phyloP scores from a whole-genome alignment of 192 early-diverging fungal species.

The Phycomyces blakesleeanus region DNA sequence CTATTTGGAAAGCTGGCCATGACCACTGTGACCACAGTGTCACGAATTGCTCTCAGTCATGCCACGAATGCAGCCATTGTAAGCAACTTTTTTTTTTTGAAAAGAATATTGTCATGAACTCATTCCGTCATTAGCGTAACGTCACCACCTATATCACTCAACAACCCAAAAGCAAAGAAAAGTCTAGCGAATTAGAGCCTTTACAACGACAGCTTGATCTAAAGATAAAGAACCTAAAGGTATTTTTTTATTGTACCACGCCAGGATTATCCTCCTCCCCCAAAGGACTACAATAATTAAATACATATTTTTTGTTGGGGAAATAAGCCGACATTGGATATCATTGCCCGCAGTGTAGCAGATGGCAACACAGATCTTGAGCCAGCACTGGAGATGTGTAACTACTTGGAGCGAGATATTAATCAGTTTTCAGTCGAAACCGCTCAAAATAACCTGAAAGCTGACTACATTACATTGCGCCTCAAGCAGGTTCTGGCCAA shows the following conservation, averaged over 20 bases:
- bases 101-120: background rate
- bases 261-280: too few species aligned
- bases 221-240: constrained; percentile 35
- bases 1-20: constrained; percentile 35
- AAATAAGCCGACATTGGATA: constrained; percentile 62
- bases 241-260: background rate
- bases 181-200: constrained; percentile 14
- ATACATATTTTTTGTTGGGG: background rate
- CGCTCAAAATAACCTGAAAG: constrained; percentile 20
- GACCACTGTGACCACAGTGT: constrained; percentile 29
- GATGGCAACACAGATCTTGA: constrained; percentile 58
- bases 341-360: constrained; percentile 59
- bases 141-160: constrained; percentile 27
- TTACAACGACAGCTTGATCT: constrained; percentile 33
- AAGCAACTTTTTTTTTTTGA: constrained; percentile 4
- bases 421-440: constrained; percentile 40
- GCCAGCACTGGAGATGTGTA: constrained; percentile 52
- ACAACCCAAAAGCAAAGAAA: constrained; percentile 17
- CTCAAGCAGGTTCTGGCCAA: constrained; percentile 14
- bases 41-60: constrained; percentile 31
- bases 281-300: background rate
- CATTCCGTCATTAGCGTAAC: constrained; percentile 11
- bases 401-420: constrained; percentile 50
- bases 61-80: constrained; percentile 37
- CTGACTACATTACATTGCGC: constrained; percentile 6